Conservation (phyloP, 352 stramenopile species). For the Phytophthora agathidicida region DNA sequence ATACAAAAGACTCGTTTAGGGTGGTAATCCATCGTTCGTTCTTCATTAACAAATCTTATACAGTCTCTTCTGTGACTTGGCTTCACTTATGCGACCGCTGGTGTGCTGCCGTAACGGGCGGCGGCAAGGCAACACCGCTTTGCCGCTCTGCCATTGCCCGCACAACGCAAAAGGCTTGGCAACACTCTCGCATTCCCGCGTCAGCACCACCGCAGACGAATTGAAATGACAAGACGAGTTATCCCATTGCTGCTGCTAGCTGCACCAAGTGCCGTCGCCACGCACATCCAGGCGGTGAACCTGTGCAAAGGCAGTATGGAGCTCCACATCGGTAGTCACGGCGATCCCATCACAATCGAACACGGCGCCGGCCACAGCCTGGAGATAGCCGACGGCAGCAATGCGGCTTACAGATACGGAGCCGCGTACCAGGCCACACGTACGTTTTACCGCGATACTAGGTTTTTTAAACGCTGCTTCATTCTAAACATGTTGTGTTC, state of each 20-base stretch:
- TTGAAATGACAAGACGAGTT: slow-evolving; percentile 4
- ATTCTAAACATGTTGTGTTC: slow-evolving; percentile 6
- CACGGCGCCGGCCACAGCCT: slow-evolving; percentile 15
- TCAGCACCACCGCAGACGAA: neutral
- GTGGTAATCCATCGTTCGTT: no score
- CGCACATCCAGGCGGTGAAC: slow-evolving; percentile 51
- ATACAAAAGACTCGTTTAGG: no score
- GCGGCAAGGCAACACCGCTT: slow-evolving; percentile 11
- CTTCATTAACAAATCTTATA: no score
- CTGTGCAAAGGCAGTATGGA: slow-evolving; percentile 42
- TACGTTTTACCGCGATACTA: slow-evolving; percentile 18
- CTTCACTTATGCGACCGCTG: slow-evolving; percentile 14
- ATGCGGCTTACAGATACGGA: slow-evolving; percentile 39
- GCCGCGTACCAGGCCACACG: slow-evolving; percentile 38
- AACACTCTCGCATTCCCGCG: no score
- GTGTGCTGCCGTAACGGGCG: slow-evolving; percentile 7
- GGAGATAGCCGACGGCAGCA: slow-evolving; percentile 32
- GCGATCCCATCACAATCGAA: slow-evolving; percentile 22
- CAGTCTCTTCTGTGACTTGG: no score
- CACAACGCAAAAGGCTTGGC: slow-evolving; percentile 26
- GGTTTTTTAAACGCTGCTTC: no score
- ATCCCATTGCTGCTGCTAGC: slow-evolving; percentile 16
- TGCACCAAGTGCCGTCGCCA: slow-evolving; percentile 9
- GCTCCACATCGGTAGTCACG: slow-evolving; percentile 38
- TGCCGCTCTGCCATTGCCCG: slow-evolving; percentile 2